Conservation (phyloP, 176 grass and related monocot species). For the Olyra latifolia region DNA sequence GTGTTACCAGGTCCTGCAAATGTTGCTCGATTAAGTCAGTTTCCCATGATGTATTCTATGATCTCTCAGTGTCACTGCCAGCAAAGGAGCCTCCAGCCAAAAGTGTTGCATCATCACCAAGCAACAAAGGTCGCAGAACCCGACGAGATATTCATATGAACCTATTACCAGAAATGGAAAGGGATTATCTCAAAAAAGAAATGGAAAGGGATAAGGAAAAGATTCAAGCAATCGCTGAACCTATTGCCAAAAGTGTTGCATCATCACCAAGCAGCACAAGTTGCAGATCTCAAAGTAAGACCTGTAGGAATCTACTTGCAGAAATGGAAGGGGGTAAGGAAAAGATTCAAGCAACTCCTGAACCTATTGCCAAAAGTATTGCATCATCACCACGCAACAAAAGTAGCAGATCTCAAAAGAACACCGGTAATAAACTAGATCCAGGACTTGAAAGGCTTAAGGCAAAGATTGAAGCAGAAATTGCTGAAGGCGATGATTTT, state of each 20-base stretch:
- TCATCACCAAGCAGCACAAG: slow-evolving; percentile 27
- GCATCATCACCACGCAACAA: slow-evolving; percentile 26
- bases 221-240: background rate
- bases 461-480: background rate
- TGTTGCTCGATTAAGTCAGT: slow-evolving; percentile 38
- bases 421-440: slow-evolving; percentile 15
- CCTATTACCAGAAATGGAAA: slow-evolving; percentile 18
- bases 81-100: slow-evolving; percentile 40
- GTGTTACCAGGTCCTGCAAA: slow-evolving; percentile 42
- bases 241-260: slow-evolving; percentile 17
- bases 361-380: slow-evolving; percentile 7
- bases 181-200: too few species aligned
- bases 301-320: slow-evolving; percentile 15
- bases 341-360: background rate
- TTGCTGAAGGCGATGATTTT: slow-evolving; percentile 23
- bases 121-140: slow-evolving; percentile 26
- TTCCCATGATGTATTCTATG: slow-evolving; percentile 31
- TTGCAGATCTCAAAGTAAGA: slow-evolving; percentile 25
- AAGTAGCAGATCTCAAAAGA: slow-evolving; percentile 24
- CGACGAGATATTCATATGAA: background rate
- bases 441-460: background rate
- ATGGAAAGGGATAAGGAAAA: background rate
- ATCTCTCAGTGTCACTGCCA: slow-evolving; percentile 67
- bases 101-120: slow-evolving; percentile 27
- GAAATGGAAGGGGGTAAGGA: background rate